These are phyloP conservation scores for Collybia nuda DNA, from an alignment of 768 basidiomycete species.

Conservation along the genomic window DNA sequence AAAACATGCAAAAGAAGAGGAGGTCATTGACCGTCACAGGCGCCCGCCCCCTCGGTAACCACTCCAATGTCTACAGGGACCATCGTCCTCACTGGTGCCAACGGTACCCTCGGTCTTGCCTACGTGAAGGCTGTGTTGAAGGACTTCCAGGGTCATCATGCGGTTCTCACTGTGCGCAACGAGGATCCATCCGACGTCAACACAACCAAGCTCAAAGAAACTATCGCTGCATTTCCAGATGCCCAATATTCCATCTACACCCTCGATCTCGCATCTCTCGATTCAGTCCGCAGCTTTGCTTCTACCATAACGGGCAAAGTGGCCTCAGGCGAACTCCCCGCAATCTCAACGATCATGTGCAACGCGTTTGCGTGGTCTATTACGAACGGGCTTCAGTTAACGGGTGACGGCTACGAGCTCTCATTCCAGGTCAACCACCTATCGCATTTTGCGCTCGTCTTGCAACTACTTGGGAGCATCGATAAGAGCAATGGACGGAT, in stretches of 20 bases:
- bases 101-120: slow-evolving; percentile 7
- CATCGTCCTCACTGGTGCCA: slow-evolving; percentile 7
- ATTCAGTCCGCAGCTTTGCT: too few relatives aligned
- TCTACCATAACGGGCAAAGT: neutral
- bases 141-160: neutral
- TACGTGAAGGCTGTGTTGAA: slow-evolving; percentile 1
- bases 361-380: slow-evolving; percentile 11
- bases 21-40: too few relatives aligned
- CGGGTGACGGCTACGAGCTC: neutral
- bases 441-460: too few relatives aligned
- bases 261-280: slow-evolving; percentile 4
- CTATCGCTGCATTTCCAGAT: neutral
- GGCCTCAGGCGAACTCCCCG: neutral
- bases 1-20: too few relatives aligned
- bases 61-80: slow-evolving; percentile 5
- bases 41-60: too few relatives aligned
- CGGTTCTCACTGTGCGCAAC: too few relatives aligned
- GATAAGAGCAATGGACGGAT: neutral
- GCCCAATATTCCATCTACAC: neutral
- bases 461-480: too few relatives aligned
- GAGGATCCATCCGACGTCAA: neutral
- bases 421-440: too few relatives aligned
- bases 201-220: slow-evolving; percentile 1
- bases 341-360: slow-evolving; percentile 2
- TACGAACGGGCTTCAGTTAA: slow-evolving; percentile 1